A percentile compares a stretch with the other conserved stretches of the same genome.
phyloP scores from a whole-genome alignment of 352 stramenopile genomes.

The Globisporangium alternatum region DNA sequence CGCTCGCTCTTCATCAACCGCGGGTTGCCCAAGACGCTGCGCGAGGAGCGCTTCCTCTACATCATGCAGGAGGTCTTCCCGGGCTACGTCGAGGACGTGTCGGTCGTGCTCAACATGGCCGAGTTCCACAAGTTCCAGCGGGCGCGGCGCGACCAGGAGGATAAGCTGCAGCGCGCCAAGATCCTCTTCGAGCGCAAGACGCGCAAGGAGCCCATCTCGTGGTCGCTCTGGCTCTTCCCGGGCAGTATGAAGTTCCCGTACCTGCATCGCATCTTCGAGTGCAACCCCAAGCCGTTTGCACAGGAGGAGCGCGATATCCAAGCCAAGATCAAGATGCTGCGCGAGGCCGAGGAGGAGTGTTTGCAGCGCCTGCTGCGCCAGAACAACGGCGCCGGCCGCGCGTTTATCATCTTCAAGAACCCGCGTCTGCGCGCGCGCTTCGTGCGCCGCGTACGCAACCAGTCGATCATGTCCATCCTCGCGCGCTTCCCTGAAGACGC shows the following conservation, averaged over 20 bases:
- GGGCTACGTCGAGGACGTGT: slow-evolving; percentile 76
- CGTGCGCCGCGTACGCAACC: slow-evolving; percentile 68
- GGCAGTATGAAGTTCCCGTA: slow-evolving; percentile 74
- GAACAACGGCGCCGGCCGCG: slow-evolving; percentile 70
- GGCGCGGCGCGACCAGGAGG: slow-evolving; percentile 45
- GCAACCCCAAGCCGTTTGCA: slow-evolving; percentile 40
- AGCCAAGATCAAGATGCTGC: slow-evolving; percentile 52
- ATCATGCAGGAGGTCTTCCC: slow-evolving; percentile 82
- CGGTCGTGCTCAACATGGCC: slow-evolving; percentile 77
- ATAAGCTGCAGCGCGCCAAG: slow-evolving; percentile 52
- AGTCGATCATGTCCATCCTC: slow-evolving; percentile 75
- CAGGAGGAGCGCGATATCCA: slow-evolving; percentile 34
- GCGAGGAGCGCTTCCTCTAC: slow-evolving; percentile 71
- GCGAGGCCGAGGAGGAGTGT: slow-evolving; percentile 45
- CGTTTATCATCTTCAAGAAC: slow-evolving; percentile 84
- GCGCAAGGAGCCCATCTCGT: slow-evolving; percentile 44
- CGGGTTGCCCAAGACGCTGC: slow-evolving; percentile 67
- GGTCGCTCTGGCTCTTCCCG: slow-evolving; percentile 63
- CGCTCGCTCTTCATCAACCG: slow-evolving; percentile 80
- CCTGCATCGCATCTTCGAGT: slow-evolving; percentile 47
- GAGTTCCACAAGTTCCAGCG: slow-evolving; percentile 66
- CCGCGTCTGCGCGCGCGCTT: slow-evolving; percentile 69
- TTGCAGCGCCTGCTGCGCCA: slow-evolving; percentile 58
- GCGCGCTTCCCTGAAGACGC: slow-evolving; percentile 62
- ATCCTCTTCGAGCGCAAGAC: slow-evolving; percentile 43